Conservation (phyloP, 352 stramenopile genomes). For the Phytopythium montanum region DNA sequence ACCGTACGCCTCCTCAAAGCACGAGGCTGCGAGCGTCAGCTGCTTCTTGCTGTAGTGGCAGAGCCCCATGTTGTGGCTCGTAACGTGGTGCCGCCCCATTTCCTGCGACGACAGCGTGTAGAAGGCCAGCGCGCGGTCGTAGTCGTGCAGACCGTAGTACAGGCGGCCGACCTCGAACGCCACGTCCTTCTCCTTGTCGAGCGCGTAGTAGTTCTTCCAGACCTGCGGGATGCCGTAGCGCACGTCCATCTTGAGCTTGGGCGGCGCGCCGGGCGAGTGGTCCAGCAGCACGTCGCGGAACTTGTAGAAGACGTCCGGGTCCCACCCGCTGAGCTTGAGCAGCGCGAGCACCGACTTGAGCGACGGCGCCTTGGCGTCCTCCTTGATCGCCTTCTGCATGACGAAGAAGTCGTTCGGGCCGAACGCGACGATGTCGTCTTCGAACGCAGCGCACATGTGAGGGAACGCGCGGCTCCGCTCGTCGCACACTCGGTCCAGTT, state of each 20-base stretch:
- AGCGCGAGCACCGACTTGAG: constrained; percentile 88
- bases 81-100: constrained; percentile 94
- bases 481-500: constrained; percentile 59
- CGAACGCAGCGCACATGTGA: constrained; percentile 71
- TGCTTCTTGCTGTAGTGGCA: constrained; percentile 92
- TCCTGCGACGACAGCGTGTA: constrained; percentile 85
- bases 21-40: constrained; percentile 49
- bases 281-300: constrained; percentile 91
- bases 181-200: constrained; percentile 93
- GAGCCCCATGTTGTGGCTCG: constrained; percentile 95
- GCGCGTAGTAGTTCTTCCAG: constrained; percentile 92
- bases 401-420: constrained; percentile 95
- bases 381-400: constrained; percentile 88
- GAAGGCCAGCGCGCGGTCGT: constrained; percentile 86
- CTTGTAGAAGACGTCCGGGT: constrained; percentile 96
- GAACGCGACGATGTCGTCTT: constrained; percentile 86
- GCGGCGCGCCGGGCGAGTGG: constrained; percentile 57
- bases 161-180: constrained; percentile 89
- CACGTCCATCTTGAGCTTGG: constrained; percentile 83
- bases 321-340: constrained; percentile 91
- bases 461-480: constrained; percentile 62
- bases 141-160: constrained; percentile 92
- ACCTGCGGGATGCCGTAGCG: constrained; percentile 76
- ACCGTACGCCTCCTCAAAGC: constrained; percentile 66
- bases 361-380: constrained; percentile 75